Conservation (phyloP, 306 rosid genomes). For the Calophaca sinica region DNA sequence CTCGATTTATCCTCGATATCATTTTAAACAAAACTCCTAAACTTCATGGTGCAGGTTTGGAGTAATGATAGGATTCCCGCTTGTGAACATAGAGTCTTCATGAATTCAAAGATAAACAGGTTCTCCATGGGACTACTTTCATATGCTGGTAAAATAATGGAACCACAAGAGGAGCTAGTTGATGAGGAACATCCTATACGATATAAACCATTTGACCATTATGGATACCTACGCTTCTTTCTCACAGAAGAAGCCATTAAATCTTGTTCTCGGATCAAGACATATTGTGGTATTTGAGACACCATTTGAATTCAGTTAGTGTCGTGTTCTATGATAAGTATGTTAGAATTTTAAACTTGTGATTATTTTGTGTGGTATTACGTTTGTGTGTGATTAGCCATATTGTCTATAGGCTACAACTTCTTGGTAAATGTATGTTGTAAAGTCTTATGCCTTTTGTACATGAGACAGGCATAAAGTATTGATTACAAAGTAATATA, state of each 20-base stretch:
- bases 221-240: constrained; percentile 48
- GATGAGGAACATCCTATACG: constrained; percentile 47
- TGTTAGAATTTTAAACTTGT: no score
- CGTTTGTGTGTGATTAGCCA: background rate
- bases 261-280: constrained; percentile 25
- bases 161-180: constrained; percentile 36
- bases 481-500: no score
- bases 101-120: constrained; percentile 39
- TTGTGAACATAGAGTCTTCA: constrained; percentile 35
- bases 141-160: constrained; percentile 32
- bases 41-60: constrained; percentile 38
- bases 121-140: constrained; percentile 41
- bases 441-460: no score
- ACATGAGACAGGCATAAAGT: no score
- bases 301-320: background rate
- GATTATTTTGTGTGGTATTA: background rate
- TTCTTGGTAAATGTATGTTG: no score
- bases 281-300: constrained; percentile 45
- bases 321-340: no score
- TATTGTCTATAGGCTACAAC: no score
- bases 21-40: no score
- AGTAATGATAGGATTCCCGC: constrained; percentile 47
- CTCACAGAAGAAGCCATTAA: constrained; percentile 36
- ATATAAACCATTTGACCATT: constrained; percentile 51
- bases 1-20: background rate